Evolutionary conservation across 2,329 filamentous ascomycete species (phyloP), one percentile per base, ranked within the genome.

Genomic region (Xylariales sp.): DNA sequence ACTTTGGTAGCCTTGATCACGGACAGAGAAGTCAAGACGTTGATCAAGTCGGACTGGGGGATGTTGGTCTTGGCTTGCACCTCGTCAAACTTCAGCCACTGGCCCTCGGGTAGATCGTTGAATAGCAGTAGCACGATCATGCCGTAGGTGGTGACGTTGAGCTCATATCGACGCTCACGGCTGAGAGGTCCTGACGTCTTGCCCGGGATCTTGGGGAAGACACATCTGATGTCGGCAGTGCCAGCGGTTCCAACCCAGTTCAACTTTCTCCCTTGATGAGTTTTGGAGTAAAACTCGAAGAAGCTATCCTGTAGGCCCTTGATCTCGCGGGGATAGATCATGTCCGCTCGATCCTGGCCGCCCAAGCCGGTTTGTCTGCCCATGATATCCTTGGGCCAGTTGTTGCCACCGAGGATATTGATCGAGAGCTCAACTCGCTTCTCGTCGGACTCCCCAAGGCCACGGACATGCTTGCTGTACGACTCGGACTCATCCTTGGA

Each of bases 311-410:
- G 88, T 41, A 95, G 71, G 8, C 73, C 75, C 46, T 86, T 79
- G 37, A 97, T 78, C 27, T 85, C 80, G 0, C 76, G 63, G 0
- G 91, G 89, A 59, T 85, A 96, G 41, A 79, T 82, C 68, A 86
- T 88, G 57, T 70, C 53, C 60, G 66, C 46, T 57, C 59, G 45
- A 45, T 64, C 68, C 12, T 69, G 68, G 28, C 71, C 39, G 16
- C 22, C 66, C 61, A 75, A 52, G 64, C 76, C 54, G 66, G 75
- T 53, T 59, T 72, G 52, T 45, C 78, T 61, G 6, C 84, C 82
- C 81, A 96, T 89, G 10, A 88, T 80, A 53, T 96, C 90, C 51
- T 89, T 80, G 2, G 93, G 93, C 93, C 93, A 98, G 59, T 88
- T 91, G 62, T 94, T 96, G 51, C 84, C 90, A 1, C 90, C 96